Evolutionary conservation across 2,329 filamentous ascomycete genomes (phyloP), one percentile per base, ranked within the genome.

Genomic region (Coniochaeta prunicola): DNA sequence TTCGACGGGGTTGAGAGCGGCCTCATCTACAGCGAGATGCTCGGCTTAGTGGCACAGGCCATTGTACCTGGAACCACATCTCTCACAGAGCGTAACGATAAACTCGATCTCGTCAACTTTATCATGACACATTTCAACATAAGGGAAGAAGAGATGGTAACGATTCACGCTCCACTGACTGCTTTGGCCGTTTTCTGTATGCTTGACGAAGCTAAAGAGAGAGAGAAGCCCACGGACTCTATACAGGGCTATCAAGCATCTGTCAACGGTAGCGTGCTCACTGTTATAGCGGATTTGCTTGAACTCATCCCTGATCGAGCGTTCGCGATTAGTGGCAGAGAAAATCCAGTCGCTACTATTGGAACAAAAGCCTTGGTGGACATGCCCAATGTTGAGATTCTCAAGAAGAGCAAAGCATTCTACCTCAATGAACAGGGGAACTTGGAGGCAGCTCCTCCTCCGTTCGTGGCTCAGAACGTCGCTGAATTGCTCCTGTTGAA

Each of bases 1-100:
- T 99, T 99, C 65, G 94, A 99, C 69, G 93, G 93, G 5, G 93
- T 97, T 40, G 94, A 99, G 73, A 96, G 92, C 66, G 89, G 90
- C 8, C 78, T 97, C 21, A 96, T 99, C 53, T 99, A 96, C 78
- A 87, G 88, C 54, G 91, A 96, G 69, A 80, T 96, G 59, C 77
- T 91, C 59, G 78, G 84, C 13, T 79, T 94, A 45, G 76, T 94
- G 60, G 79, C 80, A 1, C 80, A 85, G 65, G 77, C 83, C n/a
- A 75, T 86, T 57, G 76, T 77, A 2, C 74, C 80, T 5, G 77
- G 77, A 24, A 74, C 69, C 36, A 58, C 76, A n/a, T 67, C 69
- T 34, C 65, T 70, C 4, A 73, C 76, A 4, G 79, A 84, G 59
- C 81, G 80, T 57, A 74, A 82, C 61, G 82, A 83, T 58, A 87